Evolutionary conservation across 2,329 filamentous ascomycete species (phyloP), one percentile per base, ranked within the genome.

Genomic region (Fusarium lateritium): DNA sequence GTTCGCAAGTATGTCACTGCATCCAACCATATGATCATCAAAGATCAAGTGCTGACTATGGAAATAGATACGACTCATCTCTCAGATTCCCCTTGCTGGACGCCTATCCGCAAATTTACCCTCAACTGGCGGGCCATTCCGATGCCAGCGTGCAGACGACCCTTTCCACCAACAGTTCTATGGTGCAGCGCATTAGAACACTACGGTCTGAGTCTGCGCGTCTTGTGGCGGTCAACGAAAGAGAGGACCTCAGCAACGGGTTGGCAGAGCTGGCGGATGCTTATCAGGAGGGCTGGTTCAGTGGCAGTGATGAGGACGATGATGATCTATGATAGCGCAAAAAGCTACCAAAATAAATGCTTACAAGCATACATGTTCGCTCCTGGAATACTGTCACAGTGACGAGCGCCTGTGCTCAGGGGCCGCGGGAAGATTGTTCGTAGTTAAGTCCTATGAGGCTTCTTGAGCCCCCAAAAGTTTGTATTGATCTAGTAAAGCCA

Each of bases 251-350:
- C n/a, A 88, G 89, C 45, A 96, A 97, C 75, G 90, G 92, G 14
- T 83, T 99, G 39, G 89, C 92, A 24, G 91, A 92, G 62, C 90
- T 98, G 73, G 91, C 92, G 2, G 94, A 97, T 75, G 92, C 92
- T 62, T 98, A 98, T 77, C 90, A 93, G 71, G 93, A 96, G 65
- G 94, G 94, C 2, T 97, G 93, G 92, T 90, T 89, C 14, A 94
- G 91, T 74, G 93, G 90, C 24, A 91, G 88, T 60, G 92, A 93
- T 71, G 85, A 89, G 10, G 90, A 88, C 21, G 89, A 93, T 60
- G 91, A 93, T 51, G 83, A 87, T 31, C 47, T 77, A n/a, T 76
- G 67, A 76, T 10, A 40, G 11, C 19, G 24, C 11, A 13, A 15
- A 21, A 33, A 22, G 40, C 4, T 5, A 50, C 13, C 13, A 47